Base-by-base conservation (phyloP, 192 early-diverging fungal species). In the Coemansia biformis region DNA sequence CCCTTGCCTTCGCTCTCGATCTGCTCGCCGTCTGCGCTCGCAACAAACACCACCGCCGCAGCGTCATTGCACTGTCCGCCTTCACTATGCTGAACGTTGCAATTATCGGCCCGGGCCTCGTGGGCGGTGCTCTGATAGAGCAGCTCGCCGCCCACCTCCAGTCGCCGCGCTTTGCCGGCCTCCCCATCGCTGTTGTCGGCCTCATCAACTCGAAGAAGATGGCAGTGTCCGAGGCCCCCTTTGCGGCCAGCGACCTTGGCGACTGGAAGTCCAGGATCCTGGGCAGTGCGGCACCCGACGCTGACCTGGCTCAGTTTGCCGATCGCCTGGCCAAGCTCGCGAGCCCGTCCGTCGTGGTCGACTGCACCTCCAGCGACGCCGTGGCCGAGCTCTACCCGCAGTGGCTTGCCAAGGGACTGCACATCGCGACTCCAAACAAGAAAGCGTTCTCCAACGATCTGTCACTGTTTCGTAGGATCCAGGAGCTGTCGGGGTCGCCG, bases 371-470 rank as follows among this genome's bases (percentile, higher is more conserved):
- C 12, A 83, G 80, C 64, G 84, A 89, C 43, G 45, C 66, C 8
- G 75, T 97, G 8, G 93, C 92, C 31, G 55, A 61, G 12, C 76
- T 69, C 44, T 99, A 99, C 67, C 92, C 93, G 23, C 42, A 58
- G 21, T 96, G 90, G 88, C 70, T 97, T 26, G 44, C 69, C 31
- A 63, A 55, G 45, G 92, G 93, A 19, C 63, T 95, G 36, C 84
- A 87, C 56, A 66, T 99, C 13, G 92, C 96, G 29, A 97, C 96
- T 3, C 96, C 96, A 33, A 99, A 99, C 86, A 99, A 99, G 76
- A 96, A 96, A 78, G 93, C 66, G 8, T 99, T 97, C 59, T 91
- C 90, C 13, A 82, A 86, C 31, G 63, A 82, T 29, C 32, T 83
- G 22, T 50, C 48, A 11, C 72, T 95, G 14, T 99, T 82, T 72